Percentiles rank a stretch among this genome's conserved stretches.
Evolutionary conservation across 139 green algal species (phyloP).

Genomic region (Chlamydomonas eustigma): DNA sequence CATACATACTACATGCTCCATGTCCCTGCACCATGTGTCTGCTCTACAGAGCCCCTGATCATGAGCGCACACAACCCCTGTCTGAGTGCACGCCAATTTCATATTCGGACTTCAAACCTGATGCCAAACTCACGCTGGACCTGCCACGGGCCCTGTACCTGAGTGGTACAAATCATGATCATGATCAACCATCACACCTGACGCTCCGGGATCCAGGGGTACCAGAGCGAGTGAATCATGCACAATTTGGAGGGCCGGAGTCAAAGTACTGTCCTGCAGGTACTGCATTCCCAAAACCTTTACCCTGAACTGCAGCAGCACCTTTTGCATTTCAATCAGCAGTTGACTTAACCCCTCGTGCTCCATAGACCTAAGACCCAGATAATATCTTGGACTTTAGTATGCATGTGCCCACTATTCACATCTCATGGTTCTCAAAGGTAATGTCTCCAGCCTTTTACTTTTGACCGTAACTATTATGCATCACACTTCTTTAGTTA

Average conservation of each 20-base stretch:
- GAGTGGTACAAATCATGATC: slow-evolving; percentile 89
- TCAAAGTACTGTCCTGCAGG: slow-evolving; percentile 27
- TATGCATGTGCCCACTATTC: too few species aligned
- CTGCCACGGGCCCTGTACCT: slow-evolving; percentile 77
- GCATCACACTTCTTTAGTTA: too few species aligned
- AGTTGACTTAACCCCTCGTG: too few species aligned
- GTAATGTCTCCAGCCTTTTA: too few species aligned
- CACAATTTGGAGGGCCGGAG: slow-evolving; percentile 76
- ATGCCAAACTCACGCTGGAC: slow-evolving; percentile 86
- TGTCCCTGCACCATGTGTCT: too few species aligned
- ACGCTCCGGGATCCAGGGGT: slow-evolving; percentile 39
- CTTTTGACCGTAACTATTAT: too few species aligned
- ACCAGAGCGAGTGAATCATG: slow-evolving; percentile 58
- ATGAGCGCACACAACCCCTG: slow-evolving; percentile 57
- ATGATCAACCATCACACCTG: slow-evolving; percentile 91
- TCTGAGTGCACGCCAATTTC: slow-evolving; percentile 30
- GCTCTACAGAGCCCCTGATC: slow-evolving; percentile 41
- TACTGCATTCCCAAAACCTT: neutral
- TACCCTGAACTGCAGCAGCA: slow-evolving; percentile 7
- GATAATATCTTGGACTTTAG: too few species aligned
- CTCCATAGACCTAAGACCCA: too few species aligned
- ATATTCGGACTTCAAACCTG: slow-evolving; percentile 83
- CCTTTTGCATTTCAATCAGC: neutral
- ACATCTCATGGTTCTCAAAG: too few species aligned
- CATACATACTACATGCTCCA: too few species aligned